Conservation (phyloP, 768 basidiomycete genomes). For the Naganishia kalamii region DNA sequence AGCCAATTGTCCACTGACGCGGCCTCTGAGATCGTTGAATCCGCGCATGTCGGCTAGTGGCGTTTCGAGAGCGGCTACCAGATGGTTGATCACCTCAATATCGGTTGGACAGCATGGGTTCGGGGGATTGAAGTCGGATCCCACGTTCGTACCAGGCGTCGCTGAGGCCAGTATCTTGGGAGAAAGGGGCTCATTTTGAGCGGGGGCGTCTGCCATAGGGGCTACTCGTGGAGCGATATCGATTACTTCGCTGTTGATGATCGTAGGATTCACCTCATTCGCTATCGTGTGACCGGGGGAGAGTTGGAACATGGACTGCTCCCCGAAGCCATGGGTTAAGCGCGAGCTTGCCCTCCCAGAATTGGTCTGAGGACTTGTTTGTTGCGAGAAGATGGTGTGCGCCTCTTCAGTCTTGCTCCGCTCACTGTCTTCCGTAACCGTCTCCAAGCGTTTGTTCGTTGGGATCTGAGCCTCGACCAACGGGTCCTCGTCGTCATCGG, state of each 20-base stretch:
- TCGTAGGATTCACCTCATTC: background rate
- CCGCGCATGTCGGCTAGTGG: slow-evolving; percentile 47
- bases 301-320: slow-evolving; percentile 13
- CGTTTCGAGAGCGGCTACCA: slow-evolving; percentile 57
- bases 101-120: slow-evolving; percentile 89
- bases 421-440: slow-evolving; percentile 5
- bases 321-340: background rate
- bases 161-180: slow-evolving; percentile 4
- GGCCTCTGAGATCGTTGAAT: slow-evolving; percentile 42
- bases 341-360: background rate
- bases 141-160: slow-evolving; percentile 2
- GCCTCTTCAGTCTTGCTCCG: slow-evolving; percentile 5
- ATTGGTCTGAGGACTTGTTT: background rate
- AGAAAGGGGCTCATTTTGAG: background rate
- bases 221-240: background rate
- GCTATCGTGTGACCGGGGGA: slow-evolving; percentile 21
- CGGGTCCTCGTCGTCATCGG: slow-evolving; percentile 5
- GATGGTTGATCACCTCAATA: slow-evolving; percentile 56
- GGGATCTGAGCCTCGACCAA: background rate
- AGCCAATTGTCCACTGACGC: slow-evolving; percentile 55
- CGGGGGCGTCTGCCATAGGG: background rate
- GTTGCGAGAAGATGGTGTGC: slow-evolving; percentile 3
- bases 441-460: background rate
- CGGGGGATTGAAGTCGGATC: slow-evolving; percentile 48
- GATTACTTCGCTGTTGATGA: slow-evolving; percentile 2